These are phyloP conservation scores for Toxoplasma gondii DNA, from an alignment of 169 alveolate genomes.

Conservation along the genomic window DNA sequence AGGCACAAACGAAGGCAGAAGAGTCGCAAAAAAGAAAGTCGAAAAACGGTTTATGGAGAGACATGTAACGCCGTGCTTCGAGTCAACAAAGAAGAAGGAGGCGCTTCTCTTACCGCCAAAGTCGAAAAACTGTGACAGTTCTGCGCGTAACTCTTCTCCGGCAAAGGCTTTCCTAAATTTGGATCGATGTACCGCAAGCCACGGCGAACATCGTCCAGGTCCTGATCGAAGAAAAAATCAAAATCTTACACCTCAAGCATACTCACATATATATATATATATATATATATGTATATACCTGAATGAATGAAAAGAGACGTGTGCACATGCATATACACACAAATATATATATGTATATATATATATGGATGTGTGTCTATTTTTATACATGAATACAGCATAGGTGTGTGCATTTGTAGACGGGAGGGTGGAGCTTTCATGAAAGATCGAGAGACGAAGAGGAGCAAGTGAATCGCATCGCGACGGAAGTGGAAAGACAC, in stretches of 20 bases:
- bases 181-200: conserved; percentile 80
- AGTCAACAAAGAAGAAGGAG: too few species aligned
- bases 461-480: too few species aligned
- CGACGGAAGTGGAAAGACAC: too few species aligned
- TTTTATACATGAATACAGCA: too few species aligned
- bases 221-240: neutral
- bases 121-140: conserved; percentile 86
- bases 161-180: conserved; percentile 79
- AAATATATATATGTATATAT: neutral
- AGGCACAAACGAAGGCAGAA: too few species aligned
- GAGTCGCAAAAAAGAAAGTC: too few species aligned
- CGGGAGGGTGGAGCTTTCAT: too few species aligned
- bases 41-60: too few species aligned
- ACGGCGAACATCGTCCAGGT: conserved; percentile 62
- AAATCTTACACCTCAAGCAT: neutral
- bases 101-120: conserved; percentile 61
- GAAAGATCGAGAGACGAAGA: too few species aligned
- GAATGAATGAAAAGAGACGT: neutral
- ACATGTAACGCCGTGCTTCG: too few species aligned
- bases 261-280: neutral
- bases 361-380: too few species aligned
- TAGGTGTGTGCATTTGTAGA: too few species aligned
- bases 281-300: neutral
- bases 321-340: neutral
- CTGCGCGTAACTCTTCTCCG: conserved; percentile 86